Percentiles rank a stretch among this genome's conserved stretches.
Conservation (phyloP, 768 basidiomycete genomes). For the Cubamyces lactineus region DNA sequence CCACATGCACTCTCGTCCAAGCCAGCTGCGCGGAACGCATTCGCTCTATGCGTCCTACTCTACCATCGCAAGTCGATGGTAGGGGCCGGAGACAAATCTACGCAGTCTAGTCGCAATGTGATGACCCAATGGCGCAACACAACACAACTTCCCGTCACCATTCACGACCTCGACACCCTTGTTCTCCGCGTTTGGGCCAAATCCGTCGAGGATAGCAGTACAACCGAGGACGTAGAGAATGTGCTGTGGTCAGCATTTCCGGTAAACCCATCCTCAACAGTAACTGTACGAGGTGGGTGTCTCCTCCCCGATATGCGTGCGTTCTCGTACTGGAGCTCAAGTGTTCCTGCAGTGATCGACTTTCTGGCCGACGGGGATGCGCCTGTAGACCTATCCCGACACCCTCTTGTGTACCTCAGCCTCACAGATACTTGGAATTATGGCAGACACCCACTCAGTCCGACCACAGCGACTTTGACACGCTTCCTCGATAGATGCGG, state of each 20-base stretch:
- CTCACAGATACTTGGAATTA: constrained; percentile 46
- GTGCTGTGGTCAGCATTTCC: constrained; percentile 53
- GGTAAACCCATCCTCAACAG: constrained; percentile 30
- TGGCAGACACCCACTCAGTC: constrained; percentile 27
- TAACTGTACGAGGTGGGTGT: constrained; percentile 31
- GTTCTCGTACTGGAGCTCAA: no score
- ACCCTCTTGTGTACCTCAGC: constrained; percentile 45
- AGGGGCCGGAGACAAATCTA: not conserved
- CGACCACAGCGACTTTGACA: constrained; percentile 16
- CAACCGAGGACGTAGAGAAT: constrained; percentile 46
- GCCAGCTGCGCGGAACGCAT: constrained; percentile 24
- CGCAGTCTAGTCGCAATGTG: constrained; percentile 31
- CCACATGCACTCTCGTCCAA: constrained; percentile 8
- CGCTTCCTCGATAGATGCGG: constrained; percentile 42
- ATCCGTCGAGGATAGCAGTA: constrained; percentile 48
- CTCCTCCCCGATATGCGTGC: not conserved
- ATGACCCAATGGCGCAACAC: constrained; percentile 49
- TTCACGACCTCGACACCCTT: constrained; percentile 39
- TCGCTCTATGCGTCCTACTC: constrained; percentile 30
- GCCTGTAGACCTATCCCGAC: constrained; percentile 40
- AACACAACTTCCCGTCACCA: constrained; percentile 28
- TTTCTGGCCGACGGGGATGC: constrained; percentile 40
- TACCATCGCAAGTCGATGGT: constrained; percentile 19
- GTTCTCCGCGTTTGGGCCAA: constrained; percentile 43
- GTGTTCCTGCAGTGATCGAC: constrained; percentile 43